phyloP scores from a whole-genome alignment of 345 rosid genomes.

The Carallia brachiata region DNA sequence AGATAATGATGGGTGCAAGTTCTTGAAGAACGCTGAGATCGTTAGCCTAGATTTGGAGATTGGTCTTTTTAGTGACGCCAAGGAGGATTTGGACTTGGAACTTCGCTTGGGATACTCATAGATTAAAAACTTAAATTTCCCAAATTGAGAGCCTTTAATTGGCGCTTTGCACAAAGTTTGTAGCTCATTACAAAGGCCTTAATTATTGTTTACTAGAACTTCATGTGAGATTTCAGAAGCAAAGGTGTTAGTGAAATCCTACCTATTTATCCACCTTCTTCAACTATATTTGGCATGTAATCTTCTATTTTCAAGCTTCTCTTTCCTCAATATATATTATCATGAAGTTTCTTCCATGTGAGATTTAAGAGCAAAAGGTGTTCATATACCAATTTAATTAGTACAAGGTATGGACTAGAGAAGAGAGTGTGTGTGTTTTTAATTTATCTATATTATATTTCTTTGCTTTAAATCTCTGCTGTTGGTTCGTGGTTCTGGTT shows the following conservation, averaged over 20 bases:
- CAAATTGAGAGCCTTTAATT: not conserved
- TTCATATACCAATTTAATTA: too few species aligned
- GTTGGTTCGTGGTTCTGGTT: constrained; percentile 29
- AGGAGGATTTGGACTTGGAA: constrained; percentile 79
- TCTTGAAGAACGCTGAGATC: constrained; percentile 38
- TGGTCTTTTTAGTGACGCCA: constrained; percentile 47
- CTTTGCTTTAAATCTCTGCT: not conserved
- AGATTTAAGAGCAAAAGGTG: too few species aligned
- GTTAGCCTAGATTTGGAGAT: constrained; percentile 67
- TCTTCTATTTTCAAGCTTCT: not conserved
- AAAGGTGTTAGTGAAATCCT: not conserved
- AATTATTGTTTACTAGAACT: too few species aligned
- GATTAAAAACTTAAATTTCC: not conserved
- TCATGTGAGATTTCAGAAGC: not conserved
- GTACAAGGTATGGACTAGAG: not conserved
- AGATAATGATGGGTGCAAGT: constrained; percentile 31
- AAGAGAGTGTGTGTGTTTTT: not conserved
- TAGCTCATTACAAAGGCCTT: not conserved
- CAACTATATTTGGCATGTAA: constrained; percentile 1
- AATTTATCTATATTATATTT: not conserved
- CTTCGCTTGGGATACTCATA: constrained; percentile 82
- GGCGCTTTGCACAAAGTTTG: constrained; percentile 1
- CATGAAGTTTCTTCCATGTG: not conserved
- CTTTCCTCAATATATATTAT: not conserved
- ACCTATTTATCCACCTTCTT: too few species aligned